phyloP scores from a whole-genome alignment of 176 grass and related monocot genomes.

The Hordeum vulgare region DNA sequence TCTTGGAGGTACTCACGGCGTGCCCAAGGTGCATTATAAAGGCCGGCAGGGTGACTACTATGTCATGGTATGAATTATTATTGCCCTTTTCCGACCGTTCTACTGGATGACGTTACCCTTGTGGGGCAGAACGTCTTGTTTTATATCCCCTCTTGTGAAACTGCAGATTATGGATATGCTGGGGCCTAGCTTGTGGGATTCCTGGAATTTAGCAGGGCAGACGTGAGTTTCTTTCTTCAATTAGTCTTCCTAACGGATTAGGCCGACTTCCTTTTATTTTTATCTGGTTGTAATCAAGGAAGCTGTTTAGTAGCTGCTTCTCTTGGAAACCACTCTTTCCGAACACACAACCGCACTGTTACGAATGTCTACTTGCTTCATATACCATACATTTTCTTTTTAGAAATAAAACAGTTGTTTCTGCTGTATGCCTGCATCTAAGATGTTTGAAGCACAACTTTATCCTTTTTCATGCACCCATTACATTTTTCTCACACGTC shows the following conservation, averaged over 20 bases:
- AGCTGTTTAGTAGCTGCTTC: background rate
- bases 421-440: background rate
- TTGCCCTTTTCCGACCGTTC: background rate
- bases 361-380: background rate
- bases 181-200: constrained; percentile 89
- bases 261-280: background rate
- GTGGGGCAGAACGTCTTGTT: background rate
- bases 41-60: constrained; percentile 89
- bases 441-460: background rate
- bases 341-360: background rate
- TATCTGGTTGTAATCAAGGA: background rate
- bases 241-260: background rate
- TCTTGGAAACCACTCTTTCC: background rate
- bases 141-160: background rate
- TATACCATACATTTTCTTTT: background rate
- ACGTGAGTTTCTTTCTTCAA: constrained; percentile 37
- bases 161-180: constrained; percentile 89
- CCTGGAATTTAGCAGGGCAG: constrained; percentile 80
- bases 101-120: background rate
- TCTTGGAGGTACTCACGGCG: constrained; percentile 74
- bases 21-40: constrained; percentile 93
- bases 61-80: constrained; percentile 64
- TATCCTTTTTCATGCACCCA: background rate
- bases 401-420: background rate
- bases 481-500: background rate